Conservation (phyloP, 1,284 basidiomycete genomes). For the Amylostereum areolatum region DNA sequence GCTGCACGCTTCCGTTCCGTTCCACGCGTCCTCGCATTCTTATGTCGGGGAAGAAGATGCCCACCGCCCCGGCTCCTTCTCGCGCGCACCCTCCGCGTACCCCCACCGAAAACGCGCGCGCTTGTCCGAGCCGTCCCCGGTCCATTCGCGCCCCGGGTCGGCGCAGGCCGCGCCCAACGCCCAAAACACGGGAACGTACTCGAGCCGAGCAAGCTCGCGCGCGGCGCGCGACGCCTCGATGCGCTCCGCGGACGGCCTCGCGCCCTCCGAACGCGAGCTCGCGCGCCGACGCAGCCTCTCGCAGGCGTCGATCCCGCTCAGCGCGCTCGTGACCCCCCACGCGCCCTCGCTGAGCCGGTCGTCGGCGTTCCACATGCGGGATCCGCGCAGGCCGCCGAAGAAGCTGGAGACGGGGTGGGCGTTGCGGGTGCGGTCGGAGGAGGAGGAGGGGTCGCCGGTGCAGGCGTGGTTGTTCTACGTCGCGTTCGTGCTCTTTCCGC, state of each 20-base stretch:
- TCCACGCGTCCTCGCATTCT: slow-evolving; percentile 27
- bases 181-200: slow-evolving; percentile 45
- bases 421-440: slow-evolving; percentile 40
- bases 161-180: slow-evolving; percentile 22
- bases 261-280: slow-evolving; percentile 26
- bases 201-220: slow-evolving; percentile 40
- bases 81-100: slow-evolving; percentile 53
- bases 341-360: slow-evolving; percentile 59
- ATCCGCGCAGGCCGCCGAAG: slow-evolving; percentile 60
- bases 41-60: slow-evolving; percentile 20
- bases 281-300: slow-evolving; percentile 44
- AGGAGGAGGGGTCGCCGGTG: slow-evolving; percentile 57
- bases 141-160: slow-evolving; percentile 21
- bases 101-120: slow-evolving; percentile 57
- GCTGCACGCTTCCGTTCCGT: not conserved
- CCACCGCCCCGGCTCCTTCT: not conserved
- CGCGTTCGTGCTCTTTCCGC: slow-evolving; percentile 67
- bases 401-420: slow-evolving; percentile 55
- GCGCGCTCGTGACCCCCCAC: slow-evolving; percentile 68
- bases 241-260: slow-evolving; percentile 31
- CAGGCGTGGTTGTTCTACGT: slow-evolving; percentile 74
- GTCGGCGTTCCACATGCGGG: slow-evolving; percentile 68
- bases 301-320: slow-evolving; percentile 67
- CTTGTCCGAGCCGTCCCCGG: slow-evolving; percentile 39
- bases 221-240: slow-evolving; percentile 26